A percentile compares a stretch with the other conserved stretches of the same genome.
Conservation (phyloP, 306 rosid species). For the Prunus mongolica region DNA sequence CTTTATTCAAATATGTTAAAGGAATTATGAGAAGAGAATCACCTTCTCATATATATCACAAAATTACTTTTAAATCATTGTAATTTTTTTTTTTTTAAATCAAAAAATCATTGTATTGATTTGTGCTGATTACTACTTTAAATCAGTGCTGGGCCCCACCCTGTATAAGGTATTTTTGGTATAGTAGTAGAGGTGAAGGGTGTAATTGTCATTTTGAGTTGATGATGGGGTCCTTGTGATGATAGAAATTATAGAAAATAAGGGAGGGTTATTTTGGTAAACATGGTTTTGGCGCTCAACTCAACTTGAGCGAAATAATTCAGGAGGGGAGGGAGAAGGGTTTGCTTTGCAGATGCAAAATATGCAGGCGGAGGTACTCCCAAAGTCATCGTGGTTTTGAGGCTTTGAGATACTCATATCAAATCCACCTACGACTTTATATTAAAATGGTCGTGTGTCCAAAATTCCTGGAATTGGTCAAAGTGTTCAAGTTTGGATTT, state of each 20-base stretch:
- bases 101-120: too few relatives aligned
- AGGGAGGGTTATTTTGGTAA: neutral
- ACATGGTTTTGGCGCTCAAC: slow-evolving; percentile 38
- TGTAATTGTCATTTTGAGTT: slow-evolving; percentile 2
- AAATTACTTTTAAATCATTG: too few relatives aligned
- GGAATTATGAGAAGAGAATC: too few relatives aligned
- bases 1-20: too few relatives aligned
- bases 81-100: too few relatives aligned
- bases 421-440: neutral
- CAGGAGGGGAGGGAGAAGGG: slow-evolving; percentile 2
- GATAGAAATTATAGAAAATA: neutral
- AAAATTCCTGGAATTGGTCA: neutral
- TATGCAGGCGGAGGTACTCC: neutral
- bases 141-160: too few relatives aligned
- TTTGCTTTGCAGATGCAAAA: neutral
- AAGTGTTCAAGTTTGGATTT: neutral
- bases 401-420: neutral
- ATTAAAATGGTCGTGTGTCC: neutral
- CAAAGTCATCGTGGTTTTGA: neutral
- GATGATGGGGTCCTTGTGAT: neutral
- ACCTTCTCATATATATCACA: too few relatives aligned
- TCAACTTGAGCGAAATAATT: neutral
- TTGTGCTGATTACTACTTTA: too few relatives aligned
- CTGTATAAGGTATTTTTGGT: too few relatives aligned
- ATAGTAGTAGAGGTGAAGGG: neutral